Conservation (phyloP, 2,329 filamentous ascomycete species). For the Botryotinia narcissicola region DNA sequence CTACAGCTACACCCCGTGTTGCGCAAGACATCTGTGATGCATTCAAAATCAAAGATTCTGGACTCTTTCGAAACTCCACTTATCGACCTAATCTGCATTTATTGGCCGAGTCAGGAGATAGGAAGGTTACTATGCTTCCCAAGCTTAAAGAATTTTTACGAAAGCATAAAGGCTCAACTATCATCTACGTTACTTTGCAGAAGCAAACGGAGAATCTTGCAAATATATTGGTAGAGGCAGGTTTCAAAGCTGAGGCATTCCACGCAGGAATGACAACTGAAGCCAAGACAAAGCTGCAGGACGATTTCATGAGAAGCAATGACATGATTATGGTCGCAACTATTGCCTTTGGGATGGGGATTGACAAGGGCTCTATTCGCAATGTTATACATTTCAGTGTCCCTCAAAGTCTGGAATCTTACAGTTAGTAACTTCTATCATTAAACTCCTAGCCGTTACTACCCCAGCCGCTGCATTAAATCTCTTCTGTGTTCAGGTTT, state of each 20-base stretch:
- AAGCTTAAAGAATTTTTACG: constrained; percentile 49
- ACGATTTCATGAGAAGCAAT: constrained; percentile 49
- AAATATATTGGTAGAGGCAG: constrained; percentile 38
- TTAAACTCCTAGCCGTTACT: too few species aligned
- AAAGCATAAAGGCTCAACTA: constrained; percentile 52
- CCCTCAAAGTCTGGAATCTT: constrained; percentile 53
- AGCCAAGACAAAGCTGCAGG: constrained; percentile 48
- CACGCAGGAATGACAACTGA: constrained; percentile 51
- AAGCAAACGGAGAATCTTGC: constrained; percentile 50
- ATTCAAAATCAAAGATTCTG: constrained; percentile 48
- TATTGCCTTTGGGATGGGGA: constrained; percentile 60
- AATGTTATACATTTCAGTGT: constrained; percentile 55
- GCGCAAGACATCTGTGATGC: constrained; percentile 52
- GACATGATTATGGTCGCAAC: constrained; percentile 52
- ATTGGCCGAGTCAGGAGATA: constrained; percentile 46
- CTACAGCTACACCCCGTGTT: constrained; percentile 57
- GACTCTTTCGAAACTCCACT: constrained; percentile 57
- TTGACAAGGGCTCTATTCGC: constrained; percentile 55
- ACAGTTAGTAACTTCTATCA: constrained; percentile 40
- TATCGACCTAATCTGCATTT: constrained; percentile 56
- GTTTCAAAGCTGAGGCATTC: constrained; percentile 47
- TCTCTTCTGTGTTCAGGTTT: not conserved
- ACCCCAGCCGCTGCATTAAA: not conserved
- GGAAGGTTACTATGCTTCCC: constrained; percentile 46
- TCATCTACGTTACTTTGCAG: constrained; percentile 61